Conservation (phyloP, 2,329 filamentous ascomycete species). For the Cryphonectria radicalis region DNA sequence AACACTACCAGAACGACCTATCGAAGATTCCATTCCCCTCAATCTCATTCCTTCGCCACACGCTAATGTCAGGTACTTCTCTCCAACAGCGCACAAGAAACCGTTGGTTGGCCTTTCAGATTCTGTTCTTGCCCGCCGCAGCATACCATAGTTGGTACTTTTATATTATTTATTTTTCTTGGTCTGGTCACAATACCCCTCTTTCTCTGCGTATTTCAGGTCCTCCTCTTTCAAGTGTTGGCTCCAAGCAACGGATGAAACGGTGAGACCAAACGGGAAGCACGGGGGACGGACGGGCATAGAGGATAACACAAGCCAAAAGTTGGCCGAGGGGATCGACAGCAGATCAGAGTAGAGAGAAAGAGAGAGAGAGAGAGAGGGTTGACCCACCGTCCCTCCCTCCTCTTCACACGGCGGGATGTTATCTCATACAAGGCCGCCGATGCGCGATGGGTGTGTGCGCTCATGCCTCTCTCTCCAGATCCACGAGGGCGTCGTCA, state of each 20-base stretch:
- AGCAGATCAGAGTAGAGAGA: background rate
- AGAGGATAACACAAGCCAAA: background rate
- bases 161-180: no score
- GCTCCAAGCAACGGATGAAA: background rate
- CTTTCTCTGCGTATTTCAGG: background rate
- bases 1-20: constrained; percentile 17
- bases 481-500: background rate
- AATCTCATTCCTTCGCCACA: background rate
- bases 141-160: background rate
- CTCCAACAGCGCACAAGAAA: background rate
- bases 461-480: background rate
- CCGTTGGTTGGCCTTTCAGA: background rate
- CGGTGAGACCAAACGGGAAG: background rate
- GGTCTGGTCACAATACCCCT: background rate
- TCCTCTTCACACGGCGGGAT: background rate
- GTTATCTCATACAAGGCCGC: background rate
- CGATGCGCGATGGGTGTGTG: background rate
- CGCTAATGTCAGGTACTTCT: constrained; percentile 23
- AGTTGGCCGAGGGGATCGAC: background rate
- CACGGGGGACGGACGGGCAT: background rate
- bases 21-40: constrained; percentile 9
- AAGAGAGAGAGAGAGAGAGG: background rate
- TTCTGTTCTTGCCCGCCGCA: background rate
- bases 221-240: background rate
- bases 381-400: background rate